Base-by-base conservation (phyloP, 129 eudicot genomes). In the Helichrysum umbraculigerum region DNA sequence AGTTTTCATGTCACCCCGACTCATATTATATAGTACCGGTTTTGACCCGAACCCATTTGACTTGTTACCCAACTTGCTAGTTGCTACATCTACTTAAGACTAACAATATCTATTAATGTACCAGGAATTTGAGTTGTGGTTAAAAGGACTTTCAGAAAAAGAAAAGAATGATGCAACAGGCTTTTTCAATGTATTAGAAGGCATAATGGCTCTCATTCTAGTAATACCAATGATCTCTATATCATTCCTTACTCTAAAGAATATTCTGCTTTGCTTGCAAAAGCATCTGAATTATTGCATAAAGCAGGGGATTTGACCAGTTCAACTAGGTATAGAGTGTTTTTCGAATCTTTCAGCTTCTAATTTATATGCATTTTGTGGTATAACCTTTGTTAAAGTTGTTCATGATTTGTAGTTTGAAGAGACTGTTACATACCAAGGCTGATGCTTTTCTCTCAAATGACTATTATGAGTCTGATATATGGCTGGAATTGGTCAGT, bases 401-500 rank as follows among this genome's bases (percentile, higher is more conserved):
- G 60, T 67, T 75, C 14, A 70, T 73, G 16, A 11, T 72, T 71
- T 87, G 80, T 87, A 93, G 98, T 82, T 88, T 93, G 83, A 90
- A 90, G 96, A 88, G 86, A 75, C 72, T 93, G 68, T 88, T 90
- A 73, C 91, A 88, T 62, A 83, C 89, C 74, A 93, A 90, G 85
- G 98, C 96, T 76, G 90, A 87, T 85, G 97, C 98, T 37, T 90
- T 93, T 79, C 84, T 84, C 39, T 90, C 97, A 70, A 93, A 93
- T 84, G 98, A 93, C 76, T 90, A 93, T 77, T 90, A 87, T 81
- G 96, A 93, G 66, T 93, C 98, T 17, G 98, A 93, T 85, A 82
- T 93, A 87, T 93, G 98, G 98, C 82, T 93, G 96, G 93, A 93
- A 72, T 78, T 93, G 96, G 98, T 93, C 35, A 85, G 92, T 87